Conservation (phyloP, 139 green algal genomes). For the Pleodorina starrii region DNA sequence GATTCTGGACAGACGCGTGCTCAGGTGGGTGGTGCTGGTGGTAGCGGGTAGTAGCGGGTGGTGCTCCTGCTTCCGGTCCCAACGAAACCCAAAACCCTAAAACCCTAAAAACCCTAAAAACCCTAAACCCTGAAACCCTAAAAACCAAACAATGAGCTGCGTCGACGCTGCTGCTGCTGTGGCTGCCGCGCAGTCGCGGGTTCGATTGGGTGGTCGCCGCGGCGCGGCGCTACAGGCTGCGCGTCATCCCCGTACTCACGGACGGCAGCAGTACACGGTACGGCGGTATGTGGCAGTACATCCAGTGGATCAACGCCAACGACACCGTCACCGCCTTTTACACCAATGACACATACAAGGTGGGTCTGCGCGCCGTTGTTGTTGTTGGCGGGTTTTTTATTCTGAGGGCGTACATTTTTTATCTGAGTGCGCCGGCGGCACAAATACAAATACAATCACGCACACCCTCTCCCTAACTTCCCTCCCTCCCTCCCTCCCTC, state of each 20-base stretch:
- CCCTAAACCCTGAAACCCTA: too few species aligned
- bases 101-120: too few species aligned
- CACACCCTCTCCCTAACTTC: too few species aligned
- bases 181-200: background rate
- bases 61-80: too few species aligned
- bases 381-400: background rate
- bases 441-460: too few species aligned
- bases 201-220: conserved; percentile 61
- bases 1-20: conserved; percentile 22
- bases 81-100: too few species aligned
- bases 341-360: conserved; percentile 63
- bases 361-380: background rate
- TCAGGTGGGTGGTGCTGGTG: conserved; percentile 20
- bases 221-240: conserved; percentile 57
- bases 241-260: conserved; percentile 67
- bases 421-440: too few species aligned
- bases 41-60: too few species aligned
- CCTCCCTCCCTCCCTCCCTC: background rate
- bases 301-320: conserved; percentile 41
- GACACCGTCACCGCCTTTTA: conserved; percentile 61
- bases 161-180: too few species aligned
- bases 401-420: background rate
- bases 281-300: conserved; percentile 67
- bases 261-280: conserved; percentile 53
- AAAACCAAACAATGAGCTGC: too few species aligned